Base-by-base conservation (phyloP, 1,284 basidiomycete genomes). In the Mixia osmundae region DNA sequence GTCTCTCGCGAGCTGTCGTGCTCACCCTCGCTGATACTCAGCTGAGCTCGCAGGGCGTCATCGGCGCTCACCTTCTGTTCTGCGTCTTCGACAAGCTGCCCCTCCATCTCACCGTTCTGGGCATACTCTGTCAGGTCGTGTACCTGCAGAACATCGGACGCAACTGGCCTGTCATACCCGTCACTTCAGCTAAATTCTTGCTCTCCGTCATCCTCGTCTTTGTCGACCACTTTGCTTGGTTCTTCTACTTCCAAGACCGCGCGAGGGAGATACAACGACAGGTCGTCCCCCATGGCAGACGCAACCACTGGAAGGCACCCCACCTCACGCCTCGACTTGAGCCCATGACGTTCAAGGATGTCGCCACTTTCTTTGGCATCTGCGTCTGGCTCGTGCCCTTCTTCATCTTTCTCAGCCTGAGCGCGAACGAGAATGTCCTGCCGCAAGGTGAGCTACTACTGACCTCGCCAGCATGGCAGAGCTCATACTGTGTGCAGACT, bases 361-460 rank as follows among this genome's bases (percentile, higher is more conserved):
- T 89, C 34, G 77, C 83, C 12, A 76, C 79, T 3, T 91, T 87
- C 59, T 91, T 91, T 51, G 80, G 71, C 1, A 59, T 85, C 19
- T 89, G 80, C 57, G 76, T 94, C 4, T 94, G 85, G 85, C 68
- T 83, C 35, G 71, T 74, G 12, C 82, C 83, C 5, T 57, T 91
- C 21, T 91, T 83, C 57, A 58, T 94, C 18, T 94, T 91, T 63
- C 60, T 91, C 45, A 87, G 80, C 52, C 60, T 94, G 38, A 87
- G 79, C 47, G 85, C 85, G 8, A 91, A 89, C 47, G 87, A 94
- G 53, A 80, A 91, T 50, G 78, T 82, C 2, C 64, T 94, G 10
- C 87, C 85, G 1, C 26, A 37, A 27, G 41, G 44, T 33, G 20
- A 38, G 39, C n/a, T 12, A 10, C 14, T 20, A 21, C 19, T 30